Conservation (phyloP, 805 yeast species). For the Starmerella floricola region DNA sequence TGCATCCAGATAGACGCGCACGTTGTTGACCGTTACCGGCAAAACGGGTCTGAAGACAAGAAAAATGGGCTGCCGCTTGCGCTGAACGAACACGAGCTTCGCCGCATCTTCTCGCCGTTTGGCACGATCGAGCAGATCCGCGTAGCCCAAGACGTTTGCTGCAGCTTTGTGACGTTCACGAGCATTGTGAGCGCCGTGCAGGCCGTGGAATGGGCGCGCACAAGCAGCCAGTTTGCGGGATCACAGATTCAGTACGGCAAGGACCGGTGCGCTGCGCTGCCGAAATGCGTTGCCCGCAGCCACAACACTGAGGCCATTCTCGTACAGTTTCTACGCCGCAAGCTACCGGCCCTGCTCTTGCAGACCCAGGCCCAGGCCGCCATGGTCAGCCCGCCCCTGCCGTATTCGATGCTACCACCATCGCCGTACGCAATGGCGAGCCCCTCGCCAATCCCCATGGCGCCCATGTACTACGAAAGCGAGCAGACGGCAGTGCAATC, state of each 20-base stretch:
- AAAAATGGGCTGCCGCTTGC: neutral
- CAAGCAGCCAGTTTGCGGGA: conserved; percentile 46
- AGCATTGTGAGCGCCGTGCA: conserved; percentile 77
- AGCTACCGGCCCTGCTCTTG: neutral
- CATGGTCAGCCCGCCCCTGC: neutral
- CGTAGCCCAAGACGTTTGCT: conserved; percentile 65
- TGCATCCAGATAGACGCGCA: conserved; percentile 38
- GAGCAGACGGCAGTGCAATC: no score
- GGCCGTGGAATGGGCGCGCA: conserved; percentile 83
- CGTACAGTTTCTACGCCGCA: conserved; percentile 5
- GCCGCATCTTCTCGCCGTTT: conserved; percentile 56
- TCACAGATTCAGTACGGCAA: conserved; percentile 85
- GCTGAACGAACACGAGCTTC: conserved; percentile 2
- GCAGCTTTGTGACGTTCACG: conserved; percentile 86
- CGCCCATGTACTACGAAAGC: no score
- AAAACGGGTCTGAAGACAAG: neutral
- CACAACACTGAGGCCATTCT: neutral
- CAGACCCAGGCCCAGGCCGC: neutral
- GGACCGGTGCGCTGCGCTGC: conserved; percentile 79
- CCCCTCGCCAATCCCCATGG: no score
- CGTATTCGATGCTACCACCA: no score
- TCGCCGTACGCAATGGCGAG: no score
- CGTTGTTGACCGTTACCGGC: neutral
- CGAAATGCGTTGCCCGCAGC: conserved; percentile 7
- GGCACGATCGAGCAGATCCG: conserved; percentile 96